phyloP scores from a whole-genome alignment of 2,329 filamentous ascomycete species.

The Ophiostoma australiae region DNA sequence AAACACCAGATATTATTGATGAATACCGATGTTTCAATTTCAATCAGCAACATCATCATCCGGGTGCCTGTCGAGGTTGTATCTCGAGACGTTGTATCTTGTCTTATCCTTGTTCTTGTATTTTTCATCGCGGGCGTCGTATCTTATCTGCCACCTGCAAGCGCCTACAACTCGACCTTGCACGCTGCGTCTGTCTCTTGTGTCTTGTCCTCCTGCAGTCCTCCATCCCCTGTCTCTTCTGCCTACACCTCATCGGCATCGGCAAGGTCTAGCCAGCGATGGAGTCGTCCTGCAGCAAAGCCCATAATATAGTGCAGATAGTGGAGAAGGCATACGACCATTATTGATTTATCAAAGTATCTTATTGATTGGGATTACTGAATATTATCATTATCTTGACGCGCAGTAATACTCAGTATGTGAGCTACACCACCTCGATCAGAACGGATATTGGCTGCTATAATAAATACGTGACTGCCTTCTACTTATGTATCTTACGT shows the following conservation, averaged over 20 bases:
- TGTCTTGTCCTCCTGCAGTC: neutral
- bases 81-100: neutral
- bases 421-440: slow-evolving; percentile 8
- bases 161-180: slow-evolving; percentile 1
- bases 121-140: neutral
- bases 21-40: no score
- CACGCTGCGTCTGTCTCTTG: neutral
- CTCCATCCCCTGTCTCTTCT: neutral
- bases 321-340: neutral
- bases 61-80: neutral
- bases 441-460: neutral
- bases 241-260: neutral
- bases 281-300: slow-evolving; percentile 6
- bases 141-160: neutral
- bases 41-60: neutral
- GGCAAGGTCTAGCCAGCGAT: neutral
- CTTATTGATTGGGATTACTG: neutral
- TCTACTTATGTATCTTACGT: neutral
- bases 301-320: neutral
- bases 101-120: neutral
- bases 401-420: neutral
- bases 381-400: neutral
- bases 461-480: neutral
- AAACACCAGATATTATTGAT: no score
- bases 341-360: neutral